phyloP scores from a whole-genome alignment of 2,329 filamentous ascomycete genomes.

The Botrytis aclada region DNA sequence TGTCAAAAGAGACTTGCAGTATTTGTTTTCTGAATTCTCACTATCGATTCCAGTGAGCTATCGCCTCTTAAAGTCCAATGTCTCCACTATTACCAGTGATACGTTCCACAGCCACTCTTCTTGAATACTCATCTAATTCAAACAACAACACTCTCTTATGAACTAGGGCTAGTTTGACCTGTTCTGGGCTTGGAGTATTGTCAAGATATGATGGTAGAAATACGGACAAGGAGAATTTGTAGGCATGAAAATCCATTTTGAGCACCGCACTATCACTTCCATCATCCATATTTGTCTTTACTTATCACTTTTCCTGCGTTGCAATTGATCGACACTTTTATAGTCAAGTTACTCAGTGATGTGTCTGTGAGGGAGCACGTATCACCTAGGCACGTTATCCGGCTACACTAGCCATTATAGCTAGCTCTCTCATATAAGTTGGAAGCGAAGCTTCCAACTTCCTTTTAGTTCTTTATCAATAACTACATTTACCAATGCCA shows the following conservation, averaged over 20 bases:
- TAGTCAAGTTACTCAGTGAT: background rate
- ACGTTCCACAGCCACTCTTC: background rate
- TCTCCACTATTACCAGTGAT: background rate
- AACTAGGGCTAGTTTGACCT: background rate
- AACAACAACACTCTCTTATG: background rate
- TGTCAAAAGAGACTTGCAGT: background rate
- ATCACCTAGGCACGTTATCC: no score
- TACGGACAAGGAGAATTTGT: background rate
- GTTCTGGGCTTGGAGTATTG: background rate
- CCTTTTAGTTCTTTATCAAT: no score
- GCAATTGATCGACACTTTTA: background rate
- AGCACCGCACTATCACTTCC: no score
- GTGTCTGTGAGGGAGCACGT: no score
- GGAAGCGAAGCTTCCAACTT: no score
- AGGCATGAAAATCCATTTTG: background rate
- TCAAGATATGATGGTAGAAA: background rate
- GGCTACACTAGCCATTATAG: no score
- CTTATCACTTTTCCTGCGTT: no score
- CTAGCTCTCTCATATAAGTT: no score
- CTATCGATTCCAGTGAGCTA: background rate
- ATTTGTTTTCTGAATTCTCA: rapidly evolving
- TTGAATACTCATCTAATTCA: background rate
- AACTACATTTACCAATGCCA: no score
- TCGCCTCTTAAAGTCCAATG: no score
- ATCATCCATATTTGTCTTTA: no score